phyloP scores from a whole-genome alignment of 1,284 basidiomycete species.

The Cryptococcus depauperatus region DNA sequence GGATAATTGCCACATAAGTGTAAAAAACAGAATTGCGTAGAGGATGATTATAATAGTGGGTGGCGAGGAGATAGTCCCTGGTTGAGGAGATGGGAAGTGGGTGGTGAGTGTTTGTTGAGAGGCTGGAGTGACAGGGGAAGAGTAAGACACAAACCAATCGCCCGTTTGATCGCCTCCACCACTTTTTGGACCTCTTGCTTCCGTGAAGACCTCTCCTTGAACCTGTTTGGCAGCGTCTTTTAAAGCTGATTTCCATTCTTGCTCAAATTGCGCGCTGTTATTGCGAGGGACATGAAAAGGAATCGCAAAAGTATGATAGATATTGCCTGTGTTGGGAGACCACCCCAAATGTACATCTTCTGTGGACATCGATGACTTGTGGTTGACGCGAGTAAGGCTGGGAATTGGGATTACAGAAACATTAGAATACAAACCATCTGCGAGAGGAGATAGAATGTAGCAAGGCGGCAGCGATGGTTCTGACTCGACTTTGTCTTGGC shows the following conservation, averaged over 20 bases:
- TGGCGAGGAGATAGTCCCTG: slow-evolving; percentile 1
- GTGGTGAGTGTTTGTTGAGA: neutral
- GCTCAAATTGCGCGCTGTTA: slow-evolving; percentile 15
- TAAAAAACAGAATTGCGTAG: slow-evolving; percentile 69
- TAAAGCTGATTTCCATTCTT: slow-evolving; percentile 17
- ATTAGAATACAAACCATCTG: neutral
- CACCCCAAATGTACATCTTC: neutral
- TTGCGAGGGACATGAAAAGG: slow-evolving; percentile 23
- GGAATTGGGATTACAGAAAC: slow-evolving; percentile 5
- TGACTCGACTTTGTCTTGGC: slow-evolving; percentile 2
- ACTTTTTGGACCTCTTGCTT: slow-evolving; percentile 20
- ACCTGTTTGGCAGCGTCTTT: slow-evolving; percentile 11
- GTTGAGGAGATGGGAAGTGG: neutral
- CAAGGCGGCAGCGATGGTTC: slow-evolving; percentile 12
- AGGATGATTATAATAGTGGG: slow-evolving; percentile 62
- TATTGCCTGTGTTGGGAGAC: slow-evolving; percentile 6
- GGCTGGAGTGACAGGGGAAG: neutral
- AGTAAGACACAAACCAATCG: slow-evolving; percentile 21
- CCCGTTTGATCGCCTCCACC: slow-evolving; percentile 13
- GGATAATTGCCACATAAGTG: slow-evolving; percentile 69
- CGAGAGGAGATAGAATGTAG: slow-evolving; percentile 21
- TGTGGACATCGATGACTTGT: slow-evolving; percentile 1
- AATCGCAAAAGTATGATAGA: slow-evolving; percentile 27
- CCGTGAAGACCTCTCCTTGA: slow-evolving; percentile 34
- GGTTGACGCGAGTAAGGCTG: neutral